phyloP scores from a whole-genome alignment of 495 filamentous ascomycete genomes.

The Aspergillus incahuasiensis region DNA sequence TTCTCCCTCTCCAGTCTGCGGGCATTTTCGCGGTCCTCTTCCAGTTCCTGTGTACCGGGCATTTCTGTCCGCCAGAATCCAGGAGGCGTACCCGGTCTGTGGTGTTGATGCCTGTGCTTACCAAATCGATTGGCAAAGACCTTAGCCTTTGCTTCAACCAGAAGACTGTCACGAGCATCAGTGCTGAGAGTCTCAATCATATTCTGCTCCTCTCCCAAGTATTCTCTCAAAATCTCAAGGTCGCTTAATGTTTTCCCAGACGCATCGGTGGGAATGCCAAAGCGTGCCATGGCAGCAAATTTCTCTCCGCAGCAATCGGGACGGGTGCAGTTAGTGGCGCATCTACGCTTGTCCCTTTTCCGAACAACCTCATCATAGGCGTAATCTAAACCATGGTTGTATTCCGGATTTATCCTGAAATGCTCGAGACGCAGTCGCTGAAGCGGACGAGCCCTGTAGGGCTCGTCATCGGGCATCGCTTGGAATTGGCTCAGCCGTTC shows the following conservation, averaged over 20 bases:
- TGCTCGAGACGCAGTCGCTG: conserved; percentile 53
- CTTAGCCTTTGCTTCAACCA: conserved; percentile 63
- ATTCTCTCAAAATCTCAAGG: conserved; percentile 56
- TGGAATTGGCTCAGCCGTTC: conserved; percentile 1
- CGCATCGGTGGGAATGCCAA: conserved; percentile 25
- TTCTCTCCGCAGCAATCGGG: conserved; percentile 70
- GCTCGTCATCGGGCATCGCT: conserved; percentile 31
- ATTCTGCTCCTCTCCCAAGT: conserved; percentile 55
- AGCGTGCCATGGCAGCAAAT: conserved; percentile 61
- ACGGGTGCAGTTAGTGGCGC: conserved; percentile 72
- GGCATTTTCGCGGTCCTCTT: conserved; percentile 57
- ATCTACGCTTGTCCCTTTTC: conserved; percentile 65
- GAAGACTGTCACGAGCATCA: conserved; percentile 49
- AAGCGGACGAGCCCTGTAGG: conserved; percentile 50
- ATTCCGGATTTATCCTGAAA: conserved; percentile 79
- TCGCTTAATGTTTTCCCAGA: conserved; percentile 40
- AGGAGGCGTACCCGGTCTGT: conserved; percentile 65
- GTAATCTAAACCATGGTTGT: conserved; percentile 67
- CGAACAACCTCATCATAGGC: conserved; percentile 76
- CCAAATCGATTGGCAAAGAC: conserved; percentile 67
- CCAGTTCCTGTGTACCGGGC: conserved; percentile 74
- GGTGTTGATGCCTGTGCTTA: conserved; percentile 70
- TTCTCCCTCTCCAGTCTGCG: conserved; percentile 51
- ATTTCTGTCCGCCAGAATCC: conserved; percentile 90
- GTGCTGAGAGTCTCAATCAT: conserved; percentile 40